Evolutionary conservation across 441 rosid species (phyloP), one percentile per base, ranked within the genome.

Genomic region (Geranium incanum): DNA sequence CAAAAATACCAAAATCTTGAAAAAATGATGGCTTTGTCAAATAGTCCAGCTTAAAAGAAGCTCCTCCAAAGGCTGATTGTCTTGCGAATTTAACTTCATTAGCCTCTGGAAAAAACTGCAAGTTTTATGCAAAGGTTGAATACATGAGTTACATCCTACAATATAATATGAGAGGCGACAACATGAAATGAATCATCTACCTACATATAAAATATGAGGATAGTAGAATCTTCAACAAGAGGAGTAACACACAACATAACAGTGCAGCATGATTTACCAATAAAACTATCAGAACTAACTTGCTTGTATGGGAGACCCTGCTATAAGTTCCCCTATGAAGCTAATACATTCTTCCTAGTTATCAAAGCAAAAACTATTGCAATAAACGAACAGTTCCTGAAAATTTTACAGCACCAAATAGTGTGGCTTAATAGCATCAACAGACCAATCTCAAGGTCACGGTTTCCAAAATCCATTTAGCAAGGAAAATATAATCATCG

Each of bases 21-120:
- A 91, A 87, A 6, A 89, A 84, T 39, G 98, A 91, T 6, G 98
- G 98, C 71, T 91, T 91, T 69, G 98, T 93, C 21, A 93, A 84
- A 70, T 91, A 93, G 80, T 93, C 97, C 80, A 93, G 71, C 82
- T 84, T 91, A 70, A 88, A 89, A 37, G 88, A 88, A 68, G 91
- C 84, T 83, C 95, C 98, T 81, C 76, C 97, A 55, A 93, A 93
- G 36, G 82, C 88, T 0, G 86, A 84, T 28, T 80, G 75, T 65
- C 91, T 79, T 62, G 98, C 98, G 78, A 89, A 88, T 71, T 80
- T 76, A 65, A 89, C 95, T 77, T 93, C 98, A 41, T 82, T 91
- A 73, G 96, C 98, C 83, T 93, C 98, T 0, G 95, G 98, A 71
- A 93, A 93, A 78, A 93, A 93, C 97, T 93, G 88, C 72, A 70